These are phyloP conservation scores for Tulasnella sp. DNA, from an alignment of 768 basidiomycete species.

Conservation along the genomic window DNA sequence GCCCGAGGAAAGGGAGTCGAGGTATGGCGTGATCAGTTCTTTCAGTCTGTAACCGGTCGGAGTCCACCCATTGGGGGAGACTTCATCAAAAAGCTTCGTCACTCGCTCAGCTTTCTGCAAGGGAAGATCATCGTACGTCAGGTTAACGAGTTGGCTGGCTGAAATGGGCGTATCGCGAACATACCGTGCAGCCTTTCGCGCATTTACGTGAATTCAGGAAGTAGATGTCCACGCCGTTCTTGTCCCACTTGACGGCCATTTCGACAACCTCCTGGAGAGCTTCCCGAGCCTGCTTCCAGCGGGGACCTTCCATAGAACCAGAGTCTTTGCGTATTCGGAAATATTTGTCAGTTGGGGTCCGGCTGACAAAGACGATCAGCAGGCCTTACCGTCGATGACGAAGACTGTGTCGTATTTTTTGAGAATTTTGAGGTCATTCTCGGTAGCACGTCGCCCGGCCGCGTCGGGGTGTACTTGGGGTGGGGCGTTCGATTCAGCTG, in stretches of 20 bases:
- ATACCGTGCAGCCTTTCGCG: not conserved
- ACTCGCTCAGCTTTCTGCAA: not conserved
- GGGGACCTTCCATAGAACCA: constrained; percentile 54
- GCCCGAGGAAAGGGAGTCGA: not conserved
- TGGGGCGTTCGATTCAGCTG: not conserved
- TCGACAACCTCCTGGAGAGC: constrained; percentile 56
- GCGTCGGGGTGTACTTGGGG: not conserved
- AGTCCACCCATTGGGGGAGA: constrained; percentile 1
- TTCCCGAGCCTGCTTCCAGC: constrained; percentile 56
- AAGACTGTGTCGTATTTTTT: constrained; percentile 59
- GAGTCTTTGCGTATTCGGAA: constrained; percentile 54
- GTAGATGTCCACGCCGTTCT: constrained; percentile 63
- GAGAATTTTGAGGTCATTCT: not conserved
- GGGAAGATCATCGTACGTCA: not conserved
- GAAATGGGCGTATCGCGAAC: not conserved
- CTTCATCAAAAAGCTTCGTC: constrained; percentile 20
- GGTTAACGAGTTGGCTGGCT: not conserved
- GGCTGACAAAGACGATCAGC: not conserved
- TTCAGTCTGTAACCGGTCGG: constrained; percentile 15
- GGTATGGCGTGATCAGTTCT: not conserved
- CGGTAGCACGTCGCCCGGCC: not conserved
- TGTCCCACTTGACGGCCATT: constrained; percentile 55
- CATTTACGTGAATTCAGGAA: constrained; percentile 53
- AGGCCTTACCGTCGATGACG: constrained; percentile 45
- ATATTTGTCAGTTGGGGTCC: not conserved